Conservation (phyloP, 257 asterid species). For the Ajuga chamaepitys region DNA sequence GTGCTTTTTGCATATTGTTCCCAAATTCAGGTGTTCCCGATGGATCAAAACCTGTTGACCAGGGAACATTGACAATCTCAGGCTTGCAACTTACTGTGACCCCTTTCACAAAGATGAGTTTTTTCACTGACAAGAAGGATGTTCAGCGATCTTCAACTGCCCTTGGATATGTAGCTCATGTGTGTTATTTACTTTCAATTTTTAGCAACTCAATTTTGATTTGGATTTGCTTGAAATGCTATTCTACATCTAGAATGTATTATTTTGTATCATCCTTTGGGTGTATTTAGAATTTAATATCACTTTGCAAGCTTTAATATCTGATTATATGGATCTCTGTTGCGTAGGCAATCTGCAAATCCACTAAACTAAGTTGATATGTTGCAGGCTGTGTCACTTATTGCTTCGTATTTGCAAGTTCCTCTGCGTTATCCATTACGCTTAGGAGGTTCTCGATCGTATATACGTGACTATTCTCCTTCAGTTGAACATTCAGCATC, state of each 20-base stretch:
- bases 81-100: constrained; percentile 82
- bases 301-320: not conserved
- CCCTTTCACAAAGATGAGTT: constrained; percentile 87
- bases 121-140: constrained; percentile 97
- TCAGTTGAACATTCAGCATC: constrained; percentile 61
- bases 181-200: constrained; percentile 39
- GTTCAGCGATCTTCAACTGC: constrained; percentile 93
- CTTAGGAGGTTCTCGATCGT: constrained; percentile 92
- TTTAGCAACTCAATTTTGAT: constrained; percentile 5
- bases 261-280: not conserved
- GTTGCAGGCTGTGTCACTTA: constrained; percentile 72
- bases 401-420: constrained; percentile 78
- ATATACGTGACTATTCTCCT: constrained; percentile 79
- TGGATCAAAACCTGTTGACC: constrained; percentile 66
- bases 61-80: constrained; percentile 72
- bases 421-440: constrained; percentile 89
- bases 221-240: not conserved
- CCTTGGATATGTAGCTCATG: constrained; percentile 92
- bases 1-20: constrained; percentile 6
- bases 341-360: constrained; percentile 5
- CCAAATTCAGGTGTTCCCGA: constrained; percentile 47
- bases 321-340: not conserved
- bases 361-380: constrained; percentile 14
- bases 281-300: constrained; percentile 3
- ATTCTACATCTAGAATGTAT: not conserved